Base-by-base conservation (phyloP, 1,284 basidiomycete genomes). In the Microbotryomycetes sp. region DNA sequence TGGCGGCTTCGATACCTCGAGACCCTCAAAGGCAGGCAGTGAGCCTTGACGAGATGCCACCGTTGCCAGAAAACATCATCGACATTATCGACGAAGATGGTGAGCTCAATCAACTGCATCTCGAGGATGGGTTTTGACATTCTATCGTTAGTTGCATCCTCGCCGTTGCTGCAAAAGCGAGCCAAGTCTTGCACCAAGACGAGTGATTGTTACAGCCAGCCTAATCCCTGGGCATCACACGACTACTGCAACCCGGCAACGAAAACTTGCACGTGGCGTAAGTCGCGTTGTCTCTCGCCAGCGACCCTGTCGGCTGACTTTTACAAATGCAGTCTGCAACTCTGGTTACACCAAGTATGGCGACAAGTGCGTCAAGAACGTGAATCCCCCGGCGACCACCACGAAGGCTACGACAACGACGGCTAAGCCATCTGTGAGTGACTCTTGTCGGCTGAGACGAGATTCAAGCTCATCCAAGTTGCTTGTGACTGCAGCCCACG, bases 401-500 rank as follows among this genome's bases (percentile, higher is more conserved):
- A 41, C 35, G 9, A 41, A 9, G 18, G 18, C 35, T 41, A 9
- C 11, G 11, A 41, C 35, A 18, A 41, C 35, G 18, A 41, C 35
- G 35, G 18, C 35, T 11, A 41, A 9, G 35, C n/a, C n/a, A n/a
- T n/a, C n/a, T n/a, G n/a, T n/a, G n/a, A n/a, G n/a, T n/a, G n/a
- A n/a, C n/a, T n/a, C n/a, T n/a, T n/a, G n/a, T n/a, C n/a, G n/a
- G n/a, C n/a, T n/a, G n/a, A n/a, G n/a, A n/a, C n/a, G n/a, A n/a
- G n/a, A n/a, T n/a, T n/a, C n/a, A n/a, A n/a, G n/a, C n/a, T n/a
- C n/a, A n/a, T n/a, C 45, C 52, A 54, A 45, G 58, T 56, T n/a
- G 54, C 41, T 47, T 53, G 58, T 52, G 45, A 26, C 55, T 21
- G 30, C 52, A 4, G 57, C 54, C 23, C 53, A 35, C 23, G 54